phyloP scores from a whole-genome alignment of 305 asterid genomes.

The Fraxinus albicans region DNA sequence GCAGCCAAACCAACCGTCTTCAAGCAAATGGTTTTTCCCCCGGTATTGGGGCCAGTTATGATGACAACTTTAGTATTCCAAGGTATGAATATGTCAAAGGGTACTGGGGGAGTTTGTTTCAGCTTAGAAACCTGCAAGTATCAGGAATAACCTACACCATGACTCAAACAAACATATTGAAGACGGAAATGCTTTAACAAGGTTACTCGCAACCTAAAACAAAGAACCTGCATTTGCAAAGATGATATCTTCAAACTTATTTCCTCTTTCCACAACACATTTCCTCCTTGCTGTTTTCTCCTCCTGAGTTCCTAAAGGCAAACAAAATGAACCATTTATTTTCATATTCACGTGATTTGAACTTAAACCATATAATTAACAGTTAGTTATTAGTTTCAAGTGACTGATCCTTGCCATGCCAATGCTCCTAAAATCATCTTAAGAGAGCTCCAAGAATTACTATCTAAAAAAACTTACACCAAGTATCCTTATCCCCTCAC shows the following conservation, averaged over 20 bases:
- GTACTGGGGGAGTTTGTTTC: slow-evolving; percentile 79
- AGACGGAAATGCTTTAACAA: slow-evolving; percentile 15
- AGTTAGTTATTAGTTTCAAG: neutral
- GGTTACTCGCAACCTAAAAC: neutral
- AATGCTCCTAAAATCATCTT: slow-evolving; percentile 9
- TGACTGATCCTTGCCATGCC: neutral
- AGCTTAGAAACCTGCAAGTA: slow-evolving; percentile 65
- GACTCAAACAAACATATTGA: neutral
- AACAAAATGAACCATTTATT: neutral
- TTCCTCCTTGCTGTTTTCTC: slow-evolving; percentile 66
- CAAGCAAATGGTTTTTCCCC: slow-evolving; percentile 96
- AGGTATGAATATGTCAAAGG: slow-evolving; percentile 69
- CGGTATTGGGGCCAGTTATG: slow-evolving; percentile 96
- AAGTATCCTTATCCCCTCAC: neutral
- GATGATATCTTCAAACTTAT: slow-evolving; percentile 41
- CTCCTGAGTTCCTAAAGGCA: slow-evolving; percentile 80
- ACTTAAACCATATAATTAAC: slow-evolving; percentile 2
- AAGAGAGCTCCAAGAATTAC: slow-evolving; percentile 5
- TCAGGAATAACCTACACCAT: slow-evolving; percentile 16
- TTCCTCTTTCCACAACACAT: slow-evolving; percentile 46
- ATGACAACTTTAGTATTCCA: slow-evolving; percentile 67
- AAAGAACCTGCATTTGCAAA: slow-evolving; percentile 68
- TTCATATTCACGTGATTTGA: neutral
- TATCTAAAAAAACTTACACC: neutral
- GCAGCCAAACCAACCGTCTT: slow-evolving; percentile 97